These are phyloP conservation scores for Malus asiatica DNA, from an alignment of 306 rosid species.

Conservation along the genomic window DNA sequence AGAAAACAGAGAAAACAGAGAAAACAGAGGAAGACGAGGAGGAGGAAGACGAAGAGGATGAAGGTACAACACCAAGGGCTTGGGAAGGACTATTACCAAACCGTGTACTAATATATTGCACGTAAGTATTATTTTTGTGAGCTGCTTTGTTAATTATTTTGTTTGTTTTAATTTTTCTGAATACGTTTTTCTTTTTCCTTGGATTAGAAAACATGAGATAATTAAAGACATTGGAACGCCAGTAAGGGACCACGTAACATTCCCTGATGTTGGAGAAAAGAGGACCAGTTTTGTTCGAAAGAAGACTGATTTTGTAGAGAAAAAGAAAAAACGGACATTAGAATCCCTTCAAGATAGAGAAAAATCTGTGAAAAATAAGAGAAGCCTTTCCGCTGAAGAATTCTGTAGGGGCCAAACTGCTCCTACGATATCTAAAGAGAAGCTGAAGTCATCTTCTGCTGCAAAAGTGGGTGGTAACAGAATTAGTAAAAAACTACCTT, in stretches of 20 bases:
- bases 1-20: constrained; percentile 32
- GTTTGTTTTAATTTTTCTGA: constrained; percentile 7
- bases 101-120: constrained; percentile 81
- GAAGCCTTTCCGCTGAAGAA: constrained; percentile 18
- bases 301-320: constrained; percentile 15
- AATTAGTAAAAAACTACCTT: constrained; percentile 24
- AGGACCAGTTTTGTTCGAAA: constrained; percentile 24
- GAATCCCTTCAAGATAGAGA: constrained; percentile 25
- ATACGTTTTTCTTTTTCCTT: constrained; percentile 11
- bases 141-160: constrained; percentile 17
- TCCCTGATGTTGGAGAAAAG: constrained; percentile 36
- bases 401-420: constrained; percentile 21
- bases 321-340: constrained; percentile 18
- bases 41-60: constrained; percentile 32
- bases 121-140: constrained; percentile 44
- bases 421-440: constrained; percentile 23
- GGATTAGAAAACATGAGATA: constrained; percentile 67
- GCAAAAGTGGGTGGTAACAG: constrained; percentile 26
- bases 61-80: constrained; percentile 46
- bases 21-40: constrained; percentile 18
- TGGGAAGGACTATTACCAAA: constrained; percentile 76
- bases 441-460: constrained; percentile 25
- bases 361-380: constrained; percentile 30
- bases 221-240: constrained; percentile 68
- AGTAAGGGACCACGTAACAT: constrained; percentile 61